These are phyloP conservation scores for Leucoagaricus sp. DNA, from an alignment of 1,284 basidiomycete species.

Conservation along the genomic window DNA sequence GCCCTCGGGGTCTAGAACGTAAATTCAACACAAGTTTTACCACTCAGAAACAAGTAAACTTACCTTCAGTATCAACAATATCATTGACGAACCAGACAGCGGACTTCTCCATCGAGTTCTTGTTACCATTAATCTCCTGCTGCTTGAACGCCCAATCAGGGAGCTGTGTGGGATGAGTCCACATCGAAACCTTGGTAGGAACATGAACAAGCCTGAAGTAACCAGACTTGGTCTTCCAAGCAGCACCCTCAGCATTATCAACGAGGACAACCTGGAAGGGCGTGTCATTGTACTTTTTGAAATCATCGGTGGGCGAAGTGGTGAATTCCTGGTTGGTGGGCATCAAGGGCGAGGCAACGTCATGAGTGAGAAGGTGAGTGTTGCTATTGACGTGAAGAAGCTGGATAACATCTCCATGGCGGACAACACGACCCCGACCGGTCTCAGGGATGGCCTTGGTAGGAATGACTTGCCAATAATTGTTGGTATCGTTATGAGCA, in stretches of 20 bases:
- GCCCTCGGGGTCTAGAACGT: slow-evolving; percentile 49
- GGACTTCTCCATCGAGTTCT: slow-evolving; percentile 82
- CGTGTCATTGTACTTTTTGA: slow-evolving; percentile 81
- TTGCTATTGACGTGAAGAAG: slow-evolving; percentile 88
- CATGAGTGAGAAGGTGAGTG: slow-evolving; percentile 87
- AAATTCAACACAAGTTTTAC: slow-evolving; percentile 6
- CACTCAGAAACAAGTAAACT: slow-evolving; percentile 27
- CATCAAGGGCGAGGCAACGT: slow-evolving; percentile 97
- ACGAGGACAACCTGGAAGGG: slow-evolving; percentile 77
- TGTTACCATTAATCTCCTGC: slow-evolving; percentile 98
- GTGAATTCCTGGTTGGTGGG: slow-evolving; percentile 99
- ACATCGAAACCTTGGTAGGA: slow-evolving; percentile 89
- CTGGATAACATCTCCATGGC: slow-evolving; percentile 88
- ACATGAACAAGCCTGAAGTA: slow-evolving; percentile 91
- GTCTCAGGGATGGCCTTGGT: slow-evolving; percentile 90
- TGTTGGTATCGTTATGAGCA: slow-evolving; percentile 91
- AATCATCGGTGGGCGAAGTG: slow-evolving; percentile 77
- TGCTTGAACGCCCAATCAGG: slow-evolving; percentile 98
- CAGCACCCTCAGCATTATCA: slow-evolving; percentile 71
- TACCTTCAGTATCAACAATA: slow-evolving; percentile 74
- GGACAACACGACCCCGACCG: slow-evolving; percentile 86
- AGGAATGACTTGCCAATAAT: slow-evolving; percentile 94
- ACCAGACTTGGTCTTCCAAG: slow-evolving; percentile 90
- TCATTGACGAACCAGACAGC: slow-evolving; percentile 90
- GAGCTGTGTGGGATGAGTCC: slow-evolving; percentile 85